phyloP scores from a whole-genome alignment of 257 asterid genomes.

The Capsicum pubescens region DNA sequence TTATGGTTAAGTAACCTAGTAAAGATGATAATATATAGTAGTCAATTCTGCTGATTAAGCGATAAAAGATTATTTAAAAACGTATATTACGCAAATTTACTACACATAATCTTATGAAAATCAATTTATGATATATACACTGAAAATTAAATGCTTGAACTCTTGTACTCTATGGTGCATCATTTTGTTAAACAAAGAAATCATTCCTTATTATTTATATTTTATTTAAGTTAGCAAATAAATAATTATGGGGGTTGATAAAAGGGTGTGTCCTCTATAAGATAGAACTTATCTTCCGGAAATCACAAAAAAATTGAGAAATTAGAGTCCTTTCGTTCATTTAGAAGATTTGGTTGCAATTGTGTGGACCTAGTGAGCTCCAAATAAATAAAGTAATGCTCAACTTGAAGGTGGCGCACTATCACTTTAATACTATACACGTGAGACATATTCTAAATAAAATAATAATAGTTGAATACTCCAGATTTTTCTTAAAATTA shows the following conservation, averaged over 20 bases:
- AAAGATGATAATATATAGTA: neutral
- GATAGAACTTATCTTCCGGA: neutral
- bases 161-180: neutral
- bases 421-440: neutral
- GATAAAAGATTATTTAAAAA: too few species aligned
- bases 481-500: neutral
- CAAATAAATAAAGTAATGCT: neutral
- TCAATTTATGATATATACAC: neutral
- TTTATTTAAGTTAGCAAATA: neutral
- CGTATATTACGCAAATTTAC: neutral
- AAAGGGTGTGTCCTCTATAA: neutral
- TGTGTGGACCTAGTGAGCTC: slow-evolving; percentile 21
- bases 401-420: neutral
- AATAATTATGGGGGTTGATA: neutral
- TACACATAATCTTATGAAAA: neutral
- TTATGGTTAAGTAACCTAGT: too few species aligned
- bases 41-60: too few species aligned
- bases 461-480: neutral
- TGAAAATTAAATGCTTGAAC: neutral
- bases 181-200: neutral
- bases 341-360: slow-evolving; percentile 15
- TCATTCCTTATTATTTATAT: neutral
- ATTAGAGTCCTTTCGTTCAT: slow-evolving; percentile 21
- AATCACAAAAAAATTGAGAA: neutral
- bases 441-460: neutral